phyloP scores from a whole-genome alignment of 2,329 filamentous ascomycete species.

The Dothideomycetes sp. region DNA sequence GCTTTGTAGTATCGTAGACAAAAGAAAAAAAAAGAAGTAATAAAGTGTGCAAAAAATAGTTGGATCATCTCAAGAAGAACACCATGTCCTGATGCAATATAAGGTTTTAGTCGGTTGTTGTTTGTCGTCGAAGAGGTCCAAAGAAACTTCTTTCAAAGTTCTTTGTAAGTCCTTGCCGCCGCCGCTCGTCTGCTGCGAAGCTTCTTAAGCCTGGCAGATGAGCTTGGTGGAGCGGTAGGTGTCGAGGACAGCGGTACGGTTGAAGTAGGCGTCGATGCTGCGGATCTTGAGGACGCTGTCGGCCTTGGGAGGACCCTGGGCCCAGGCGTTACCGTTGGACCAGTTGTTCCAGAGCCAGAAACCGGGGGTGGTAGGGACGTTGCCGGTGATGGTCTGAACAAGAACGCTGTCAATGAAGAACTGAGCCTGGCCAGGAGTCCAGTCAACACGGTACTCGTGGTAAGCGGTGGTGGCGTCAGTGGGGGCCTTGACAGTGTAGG shows the following conservation, averaged over 20 bases:
- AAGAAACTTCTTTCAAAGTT: not conserved
- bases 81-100: not conserved
- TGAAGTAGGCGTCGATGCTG: constrained; percentile 41
- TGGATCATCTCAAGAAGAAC: not conserved
- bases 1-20: not conserved
- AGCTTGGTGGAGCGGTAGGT: not conserved
- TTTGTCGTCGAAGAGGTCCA: not conserved
- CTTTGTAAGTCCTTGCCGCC: not conserved
- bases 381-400: constrained; percentile 45
- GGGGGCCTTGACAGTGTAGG: constrained; percentile 54
- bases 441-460: constrained; percentile 76
- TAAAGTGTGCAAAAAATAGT: not conserved
- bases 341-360: constrained; percentile 63
- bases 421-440: constrained; percentile 49
- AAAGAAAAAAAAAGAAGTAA: not conserved
- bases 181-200: not conserved
- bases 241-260: constrained; percentile 1
- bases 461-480: constrained; percentile 56
- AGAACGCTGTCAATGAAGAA: constrained; percentile 60
- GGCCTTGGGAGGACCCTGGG: constrained; percentile 54
- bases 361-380: constrained; percentile 48
- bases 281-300: constrained; percentile 58
- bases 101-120: not conserved
- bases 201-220: not conserved
- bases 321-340: constrained; percentile 65